These are phyloP conservation scores for Limonomyces culmigenus DNA, from an alignment of 1,284 basidiomycete genomes.

Conservation along the genomic window DNA sequence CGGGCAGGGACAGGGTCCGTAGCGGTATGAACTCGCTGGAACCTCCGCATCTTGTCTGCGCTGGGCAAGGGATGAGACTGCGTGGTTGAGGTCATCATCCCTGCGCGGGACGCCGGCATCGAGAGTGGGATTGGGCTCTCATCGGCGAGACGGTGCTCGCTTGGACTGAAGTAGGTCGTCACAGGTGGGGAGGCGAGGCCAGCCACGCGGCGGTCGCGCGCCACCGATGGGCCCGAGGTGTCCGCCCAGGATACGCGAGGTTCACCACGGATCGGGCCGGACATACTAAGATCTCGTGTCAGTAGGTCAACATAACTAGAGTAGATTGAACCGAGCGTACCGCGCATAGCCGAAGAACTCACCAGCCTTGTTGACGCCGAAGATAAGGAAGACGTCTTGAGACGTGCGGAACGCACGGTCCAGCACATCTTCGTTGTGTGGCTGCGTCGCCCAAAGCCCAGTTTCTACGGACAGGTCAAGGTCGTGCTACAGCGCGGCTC, in stretches of 20 bases:
- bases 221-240: conserved; percentile 9
- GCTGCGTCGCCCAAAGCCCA: conserved; percentile 84
- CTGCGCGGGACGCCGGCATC: conserved; percentile 9
- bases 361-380: conserved; percentile 83
- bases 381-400: conserved; percentile 75
- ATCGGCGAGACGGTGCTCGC: conserved; percentile 21
- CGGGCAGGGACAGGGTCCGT: not conserved
- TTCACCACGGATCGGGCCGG: conserved; percentile 36
- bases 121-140: conserved; percentile 15
- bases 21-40: not conserved
- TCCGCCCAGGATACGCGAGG: conserved; percentile 44
- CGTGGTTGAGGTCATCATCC: not conserved
- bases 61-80: too few relatives aligned
- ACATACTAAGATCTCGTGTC: conserved; percentile 36
- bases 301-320: not conserved
- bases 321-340: conserved; percentile 19
- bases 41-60: not conserved
- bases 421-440: conserved; percentile 79
- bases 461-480: conserved; percentile 72
- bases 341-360: conserved; percentile 82
- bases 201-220: conserved; percentile 5
- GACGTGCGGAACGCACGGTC: conserved; percentile 87
- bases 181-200: conserved; percentile 7
- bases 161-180: conserved; percentile 22
- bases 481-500: conserved; percentile 36